Percentiles rank a stretch among this genome's conserved stretches.
Conservation (phyloP, 495 filamentous ascomycete species). For the Symbiotaphrina buchneri region DNA sequence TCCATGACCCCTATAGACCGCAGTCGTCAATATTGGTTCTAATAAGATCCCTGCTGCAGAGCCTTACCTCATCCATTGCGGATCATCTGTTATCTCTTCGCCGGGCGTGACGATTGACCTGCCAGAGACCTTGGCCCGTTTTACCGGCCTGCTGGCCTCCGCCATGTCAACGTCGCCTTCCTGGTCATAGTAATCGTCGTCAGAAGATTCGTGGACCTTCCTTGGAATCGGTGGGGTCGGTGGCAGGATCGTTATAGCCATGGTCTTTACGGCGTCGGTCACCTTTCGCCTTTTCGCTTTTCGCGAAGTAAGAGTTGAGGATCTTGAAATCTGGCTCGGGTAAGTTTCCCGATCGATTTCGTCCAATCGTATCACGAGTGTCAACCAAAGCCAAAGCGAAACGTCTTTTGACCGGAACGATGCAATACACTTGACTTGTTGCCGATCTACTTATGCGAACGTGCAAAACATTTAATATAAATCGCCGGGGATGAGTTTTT, state of each 20-base stretch:
- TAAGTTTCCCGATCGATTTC: too few relatives aligned
- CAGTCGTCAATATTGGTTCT: background rate
- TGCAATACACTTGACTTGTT: too few relatives aligned
- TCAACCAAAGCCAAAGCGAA: too few relatives aligned
- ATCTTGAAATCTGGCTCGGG: too few relatives aligned
- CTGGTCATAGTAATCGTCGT: conserved; percentile 28
- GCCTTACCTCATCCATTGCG: conserved; percentile 84
- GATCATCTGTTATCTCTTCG: conserved; percentile 67
- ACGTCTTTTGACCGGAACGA: too few relatives aligned
- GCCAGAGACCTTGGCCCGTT: conserved; percentile 16
- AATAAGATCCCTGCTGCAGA: background rate
- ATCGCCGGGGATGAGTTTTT: too few relatives aligned
- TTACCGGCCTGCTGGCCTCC: conserved; percentile 15
- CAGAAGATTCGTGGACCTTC: conserved; percentile 13
- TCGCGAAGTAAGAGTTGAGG: too few relatives aligned
- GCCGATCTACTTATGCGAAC: too few relatives aligned
- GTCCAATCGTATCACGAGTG: too few relatives aligned
- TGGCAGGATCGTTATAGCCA: conserved; percentile 65
- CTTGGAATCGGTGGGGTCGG: conserved; percentile 22
- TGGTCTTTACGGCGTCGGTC: too few relatives aligned
- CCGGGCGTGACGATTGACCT: conserved; percentile 62
- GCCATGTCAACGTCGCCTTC: conserved; percentile 39
- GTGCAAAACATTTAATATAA: too few relatives aligned
- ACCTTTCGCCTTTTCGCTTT: too few relatives aligned
- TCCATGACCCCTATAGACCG: conserved; percentile 44